phyloP scores from a whole-genome alignment of 2,329 filamentous ascomycete species.

The Phaeosphaeriaceae sp. region DNA sequence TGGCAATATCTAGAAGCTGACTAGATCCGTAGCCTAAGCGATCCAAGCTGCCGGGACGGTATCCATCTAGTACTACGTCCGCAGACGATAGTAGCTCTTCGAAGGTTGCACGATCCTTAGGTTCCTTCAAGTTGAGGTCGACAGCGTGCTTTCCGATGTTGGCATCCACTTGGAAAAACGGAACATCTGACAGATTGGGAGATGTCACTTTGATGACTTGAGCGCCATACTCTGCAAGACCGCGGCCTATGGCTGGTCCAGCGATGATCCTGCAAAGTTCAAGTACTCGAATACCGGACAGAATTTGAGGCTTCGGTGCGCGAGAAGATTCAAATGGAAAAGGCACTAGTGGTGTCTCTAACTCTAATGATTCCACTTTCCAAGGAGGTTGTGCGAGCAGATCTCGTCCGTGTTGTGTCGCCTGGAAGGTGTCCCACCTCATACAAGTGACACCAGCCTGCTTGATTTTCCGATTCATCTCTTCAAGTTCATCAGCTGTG shows the following conservation, averaged over 20 bases:
- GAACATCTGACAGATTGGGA: slow-evolving; percentile 70
- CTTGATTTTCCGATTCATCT: slow-evolving; percentile 50
- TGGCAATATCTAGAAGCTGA: slow-evolving; percentile 60
- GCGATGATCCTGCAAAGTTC: slow-evolving; percentile 79
- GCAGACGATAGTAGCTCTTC: slow-evolving; percentile 65
- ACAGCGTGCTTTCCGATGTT: slow-evolving; percentile 74
- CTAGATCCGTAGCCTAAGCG: slow-evolving; percentile 67
- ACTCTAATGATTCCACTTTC: slow-evolving; percentile 59
- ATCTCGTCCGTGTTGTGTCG: slow-evolving; percentile 49
- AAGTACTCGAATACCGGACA: slow-evolving; percentile 71
- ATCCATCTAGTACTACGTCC: slow-evolving; percentile 73
- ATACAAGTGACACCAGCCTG: slow-evolving; percentile 52
- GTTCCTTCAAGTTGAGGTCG: slow-evolving; percentile 66
- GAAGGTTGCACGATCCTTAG: slow-evolving; percentile 61
- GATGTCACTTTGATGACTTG: slow-evolving; percentile 75
- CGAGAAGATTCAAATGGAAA: slow-evolving; percentile 53
- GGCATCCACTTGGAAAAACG: slow-evolving; percentile 74
- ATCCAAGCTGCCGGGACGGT: slow-evolving; percentile 69
- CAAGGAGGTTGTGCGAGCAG: slow-evolving; percentile 53
- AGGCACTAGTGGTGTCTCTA: slow-evolving; percentile 56
- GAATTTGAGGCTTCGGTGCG: slow-evolving; percentile 48
- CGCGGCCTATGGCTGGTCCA: slow-evolving; percentile 73
- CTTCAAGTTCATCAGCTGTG: slow-evolving; percentile 49
- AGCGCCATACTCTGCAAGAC: slow-evolving; percentile 77
- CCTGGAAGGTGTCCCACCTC: slow-evolving; percentile 50